phyloP scores from a whole-genome alignment of 225 moss, liverwort and hornwort species.

The Rhytidiadelphus loreus region DNA sequence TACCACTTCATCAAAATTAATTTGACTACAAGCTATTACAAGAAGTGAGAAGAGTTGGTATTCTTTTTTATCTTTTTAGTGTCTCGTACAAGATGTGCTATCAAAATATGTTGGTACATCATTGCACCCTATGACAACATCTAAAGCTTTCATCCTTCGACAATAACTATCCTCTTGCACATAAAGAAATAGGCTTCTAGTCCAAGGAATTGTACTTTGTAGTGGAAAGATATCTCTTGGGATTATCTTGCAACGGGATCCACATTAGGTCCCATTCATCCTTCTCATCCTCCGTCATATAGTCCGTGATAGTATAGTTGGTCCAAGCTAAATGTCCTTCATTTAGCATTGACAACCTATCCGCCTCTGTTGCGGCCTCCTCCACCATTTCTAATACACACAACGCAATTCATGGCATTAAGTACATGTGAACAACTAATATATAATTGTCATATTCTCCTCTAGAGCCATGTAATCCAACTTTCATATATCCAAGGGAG shows the following conservation, averaged over 20 bases:
- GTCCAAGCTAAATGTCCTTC: background rate
- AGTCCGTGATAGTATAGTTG: background rate
- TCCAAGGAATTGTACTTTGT: background rate
- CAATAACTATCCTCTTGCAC: no score
- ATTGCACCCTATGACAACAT: background rate
- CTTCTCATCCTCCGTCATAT: background rate
- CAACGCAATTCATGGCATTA: background rate
- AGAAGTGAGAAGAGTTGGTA: no score
- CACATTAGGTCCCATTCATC: background rate
- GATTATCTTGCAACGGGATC: background rate
- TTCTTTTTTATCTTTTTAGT: no score
- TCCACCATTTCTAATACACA: background rate
- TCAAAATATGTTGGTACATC: background rate
- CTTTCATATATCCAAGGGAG: background rate
- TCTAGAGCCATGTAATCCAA: no score
- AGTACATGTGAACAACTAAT: background rate
- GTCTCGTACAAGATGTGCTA: accelerated
- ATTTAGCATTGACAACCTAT: background rate
- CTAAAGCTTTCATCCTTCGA: background rate
- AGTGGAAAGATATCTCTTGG: background rate
- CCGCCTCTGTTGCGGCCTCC: background rate
- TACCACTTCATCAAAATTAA: background rate
- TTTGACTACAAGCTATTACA: background rate
- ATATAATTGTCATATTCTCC: background rate
- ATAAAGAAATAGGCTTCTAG: background rate